Evolutionary conservation across 257 asterid species (phyloP), one percentile per base, ranked within the genome.

Genomic region (Cynanchum wilfordii): DNA sequence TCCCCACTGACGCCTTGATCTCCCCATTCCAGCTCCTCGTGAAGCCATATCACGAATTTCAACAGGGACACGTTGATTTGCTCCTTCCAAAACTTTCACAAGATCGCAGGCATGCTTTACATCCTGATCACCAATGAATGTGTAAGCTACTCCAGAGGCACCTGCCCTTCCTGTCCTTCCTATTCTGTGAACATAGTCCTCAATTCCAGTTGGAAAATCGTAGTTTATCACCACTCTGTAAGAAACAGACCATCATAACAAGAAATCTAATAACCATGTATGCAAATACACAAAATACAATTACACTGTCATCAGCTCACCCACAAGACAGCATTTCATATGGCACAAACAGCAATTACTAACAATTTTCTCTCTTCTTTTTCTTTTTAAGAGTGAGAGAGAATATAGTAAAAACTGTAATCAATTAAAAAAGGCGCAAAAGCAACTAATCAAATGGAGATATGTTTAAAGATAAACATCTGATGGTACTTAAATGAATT

Each of bases 161-260:
- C 99, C 99, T 2, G 98, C 99, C 56, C 99, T 87, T 38, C 99
- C 99, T 4, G 99, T 95, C 84, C 99, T 95, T 80, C 99, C 99
- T n/a, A 95, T 90, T 77, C 99, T 87, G 88, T 95, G 99, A 71
- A 95, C 99, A 68, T 95, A 95, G 82, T 92, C 98, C 87, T 95
- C 99, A 68, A 95, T 74, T 65, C 99, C 99, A 2, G 82, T 90
- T 15, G 99, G 99, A 79, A 95, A 95, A 85, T 95, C 99, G 56
- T 79, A 95, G 77, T 95, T 92, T 80, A 95, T 52, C 80, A 95
- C 99, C 66, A 95, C 91, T 89, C 99, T 95, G 89, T 42, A 68
- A 78, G 52, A 76, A 42, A 40, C 50, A 13, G 40, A n/a, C 56
- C 74, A 79, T 16, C 62, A 67, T 12, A 33, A 62, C 52, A 11